phyloP scores from a whole-genome alignment of 108 stramenopile species.

The Nitzschia sp. region DNA sequence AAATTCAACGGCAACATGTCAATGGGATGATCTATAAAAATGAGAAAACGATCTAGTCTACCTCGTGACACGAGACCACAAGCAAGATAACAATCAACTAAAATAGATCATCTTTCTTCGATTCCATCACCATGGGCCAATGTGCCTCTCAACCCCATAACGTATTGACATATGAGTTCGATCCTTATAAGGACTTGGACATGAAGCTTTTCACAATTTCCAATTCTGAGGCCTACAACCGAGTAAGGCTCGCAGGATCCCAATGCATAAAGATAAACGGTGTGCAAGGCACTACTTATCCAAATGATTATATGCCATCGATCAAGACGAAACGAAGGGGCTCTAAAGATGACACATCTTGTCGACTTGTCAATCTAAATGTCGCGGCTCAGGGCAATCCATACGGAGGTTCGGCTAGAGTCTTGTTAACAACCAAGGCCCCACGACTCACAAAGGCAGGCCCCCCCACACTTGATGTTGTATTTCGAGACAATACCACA shows the following conservation, averaged over 20 bases:
- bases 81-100: too few species aligned
- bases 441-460: not conserved
- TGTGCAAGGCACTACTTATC: not conserved
- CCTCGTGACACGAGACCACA: too few species aligned
- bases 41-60: too few species aligned
- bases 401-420: not conserved
- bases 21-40: too few species aligned
- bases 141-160: not conserved
- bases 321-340: not conserved
- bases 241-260: not conserved
- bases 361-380: not conserved
- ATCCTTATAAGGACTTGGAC: not conserved
- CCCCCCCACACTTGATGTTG: slow-evolving; percentile 4
- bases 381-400: slow-evolving; percentile 2
- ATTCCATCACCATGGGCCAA: slow-evolving; percentile 4
- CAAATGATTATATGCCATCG: slow-evolving; percentile 1
- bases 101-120: too few species aligned
- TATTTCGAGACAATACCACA: not conserved
- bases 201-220: not conserved
- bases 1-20: too few species aligned
- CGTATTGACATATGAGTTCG: not conserved
- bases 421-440: slow-evolving; percentile 5
- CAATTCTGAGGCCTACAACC: not conserved
- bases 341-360: not conserved
- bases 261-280: not conserved